Base-by-base conservation (phyloP, 2,329 filamentous ascomycete genomes). In the Rhinocladiella mackenziei region DNA sequence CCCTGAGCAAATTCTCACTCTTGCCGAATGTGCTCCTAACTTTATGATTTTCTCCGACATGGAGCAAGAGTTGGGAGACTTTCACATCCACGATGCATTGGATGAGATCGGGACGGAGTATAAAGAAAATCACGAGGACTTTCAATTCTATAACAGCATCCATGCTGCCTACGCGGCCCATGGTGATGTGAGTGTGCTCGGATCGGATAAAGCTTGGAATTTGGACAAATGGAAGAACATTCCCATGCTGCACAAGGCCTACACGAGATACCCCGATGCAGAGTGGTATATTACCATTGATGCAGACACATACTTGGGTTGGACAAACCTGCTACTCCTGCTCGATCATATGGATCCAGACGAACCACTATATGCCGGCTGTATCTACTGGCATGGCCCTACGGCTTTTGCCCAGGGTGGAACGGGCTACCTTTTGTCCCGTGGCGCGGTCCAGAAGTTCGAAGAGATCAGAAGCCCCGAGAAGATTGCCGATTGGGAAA, bases 211-310 rank as follows among this genome's bases (percentile, higher is more conserved):
- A 1, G 63, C 58, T 6, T 80, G 76, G 77, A 67, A 64, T 13
- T 60, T 81, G 28, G 77, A 81, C 64, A 80, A 78, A 62, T 81
- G 78, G 65, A 81, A 81, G 61, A 79, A 78, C 58, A 65, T 78
- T 33, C 76, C 78, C 57, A 78, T 80, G 58, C 71, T 76, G 9
- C 71, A 77, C 60, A 75, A 77, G 61, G 61, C 73, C 0, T 79
- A 71, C 54, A 56, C 61, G 17, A 60, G 73, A 60, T 68, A 71
- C 6, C 76, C 76, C 7, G 57, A 67, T 44, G 71, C 71, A 44
- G 73, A 78, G 52, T 81, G 77, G 77, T 81, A 78, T 55, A 58
- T 81, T 10, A 80, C 77, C 50, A 53, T 53, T 29, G 51, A 53
- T 15, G 51, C 51, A 9, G 51, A 53, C 23, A 51, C 48, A 14